These are phyloP conservation scores for Bipolaris cookei DNA, from an alignment of 2,329 filamentous ascomycete genomes.

Conservation along the genomic window DNA sequence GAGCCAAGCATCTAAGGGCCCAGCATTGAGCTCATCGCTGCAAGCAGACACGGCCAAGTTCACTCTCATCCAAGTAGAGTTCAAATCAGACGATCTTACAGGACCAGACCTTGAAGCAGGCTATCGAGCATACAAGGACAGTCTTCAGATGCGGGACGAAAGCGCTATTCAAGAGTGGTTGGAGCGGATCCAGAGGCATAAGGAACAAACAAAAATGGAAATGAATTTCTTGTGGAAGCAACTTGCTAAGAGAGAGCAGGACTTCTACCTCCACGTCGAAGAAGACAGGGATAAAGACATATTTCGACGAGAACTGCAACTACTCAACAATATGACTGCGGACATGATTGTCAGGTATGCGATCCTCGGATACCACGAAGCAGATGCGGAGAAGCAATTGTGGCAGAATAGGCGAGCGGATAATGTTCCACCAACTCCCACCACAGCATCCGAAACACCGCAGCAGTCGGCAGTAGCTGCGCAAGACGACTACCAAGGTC, in stretches of 20 bases:
- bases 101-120: conserved; percentile 25
- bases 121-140: conserved; percentile 23
- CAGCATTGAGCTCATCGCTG: background rate
- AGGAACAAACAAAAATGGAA: conserved; percentile 15
- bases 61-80: conserved; percentile 19
- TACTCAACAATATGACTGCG: conserved; percentile 23
- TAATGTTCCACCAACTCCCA: background rate
- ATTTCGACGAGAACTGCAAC: conserved; percentile 21
- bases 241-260: conserved; percentile 23
- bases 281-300: conserved; percentile 24
- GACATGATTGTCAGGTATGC: conserved; percentile 15
- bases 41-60: conserved; percentile 10
- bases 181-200: conserved; percentile 20
- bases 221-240: conserved; percentile 24
- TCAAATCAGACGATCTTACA: conserved; percentile 22
- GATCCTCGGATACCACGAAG: conserved; percentile 22
- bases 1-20: background rate
- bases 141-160: conserved; percentile 12
- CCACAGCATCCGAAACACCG: background rate
- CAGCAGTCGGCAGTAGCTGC: background rate
- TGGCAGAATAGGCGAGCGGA: conserved; percentile 16
- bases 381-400: conserved; percentile 25
- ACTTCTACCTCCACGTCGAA: conserved; percentile 19
- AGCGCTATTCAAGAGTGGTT: conserved; percentile 21
- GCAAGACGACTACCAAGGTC: conserved; percentile 2